A percentile compares a stretch with the other conserved stretches of the same genome.
Evolutionary conservation across 1,284 basidiomycete species (phyloP).

Genomic region (Ganoderma meredithae): DNA sequence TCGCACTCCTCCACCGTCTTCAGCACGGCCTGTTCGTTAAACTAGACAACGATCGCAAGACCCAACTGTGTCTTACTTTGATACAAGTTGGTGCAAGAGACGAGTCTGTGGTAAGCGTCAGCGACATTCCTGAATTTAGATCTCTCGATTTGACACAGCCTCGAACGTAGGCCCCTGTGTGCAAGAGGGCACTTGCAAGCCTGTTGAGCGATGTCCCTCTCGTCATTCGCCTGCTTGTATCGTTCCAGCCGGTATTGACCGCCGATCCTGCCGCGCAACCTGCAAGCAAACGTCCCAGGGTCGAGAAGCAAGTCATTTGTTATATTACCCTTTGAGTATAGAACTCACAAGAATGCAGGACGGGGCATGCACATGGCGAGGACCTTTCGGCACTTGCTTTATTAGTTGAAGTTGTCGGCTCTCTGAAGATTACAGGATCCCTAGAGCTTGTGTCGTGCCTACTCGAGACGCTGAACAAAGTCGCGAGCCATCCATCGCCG

Average conservation of each 20-base stretch:
- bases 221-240: conserved; percentile 66
- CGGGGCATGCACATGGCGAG: conserved; percentile 30
- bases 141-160: conserved; percentile 1
- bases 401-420: conserved; percentile 77
- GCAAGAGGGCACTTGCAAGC: conserved; percentile 57
- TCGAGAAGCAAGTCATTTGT: conserved; percentile 52
- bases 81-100: conserved; percentile 56
- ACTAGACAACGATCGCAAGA: conserved; percentile 59
- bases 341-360: conserved; percentile 3
- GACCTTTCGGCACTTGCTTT: conserved; percentile 58
- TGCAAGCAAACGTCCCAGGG: conserved; percentile 67
- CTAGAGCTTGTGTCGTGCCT: conserved; percentile 77
- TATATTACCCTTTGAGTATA: neutral
- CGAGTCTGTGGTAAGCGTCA: conserved; percentile 53
- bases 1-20: conserved; percentile 52
- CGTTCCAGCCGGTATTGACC: conserved; percentile 60
- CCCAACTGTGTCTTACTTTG: conserved; percentile 61
- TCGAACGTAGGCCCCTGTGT: conserved; percentile 53
- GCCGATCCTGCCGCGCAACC: conserved; percentile 51
- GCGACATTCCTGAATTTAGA: neutral
- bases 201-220: conserved; percentile 59
- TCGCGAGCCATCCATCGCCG: conserved; percentile 62
- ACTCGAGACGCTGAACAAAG: conserved; percentile 76
- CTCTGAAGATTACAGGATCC: conserved; percentile 70
- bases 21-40: conserved; percentile 59